These are phyloP conservation scores for Eutrema yunnanense DNA, from an alignment of 345 rosid species.

Conservation along the genomic window DNA sequence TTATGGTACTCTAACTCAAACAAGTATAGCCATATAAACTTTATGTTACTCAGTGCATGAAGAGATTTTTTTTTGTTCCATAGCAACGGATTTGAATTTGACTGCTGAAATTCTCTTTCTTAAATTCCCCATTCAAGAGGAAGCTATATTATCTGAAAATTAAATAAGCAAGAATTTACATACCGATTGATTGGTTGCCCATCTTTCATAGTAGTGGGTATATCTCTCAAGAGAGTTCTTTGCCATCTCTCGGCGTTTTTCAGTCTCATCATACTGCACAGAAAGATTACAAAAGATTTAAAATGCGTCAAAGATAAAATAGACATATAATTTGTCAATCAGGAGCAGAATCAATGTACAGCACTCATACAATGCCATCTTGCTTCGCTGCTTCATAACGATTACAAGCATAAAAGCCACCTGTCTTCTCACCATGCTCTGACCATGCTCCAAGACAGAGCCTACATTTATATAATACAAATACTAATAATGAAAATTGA, in stretches of 20 bases:
- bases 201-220: constrained; percentile 85
- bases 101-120: background rate
- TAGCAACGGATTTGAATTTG: background rate
- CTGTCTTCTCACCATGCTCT: constrained; percentile 77
- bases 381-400: constrained; percentile 82
- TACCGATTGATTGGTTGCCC: constrained; percentile 90
- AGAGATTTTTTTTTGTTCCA: background rate
- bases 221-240: constrained; percentile 82
- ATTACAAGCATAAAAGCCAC: constrained; percentile 75
- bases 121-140: background rate
- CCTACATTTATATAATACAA: constrained; percentile 40
- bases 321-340: background rate
- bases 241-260: constrained; percentile 88
- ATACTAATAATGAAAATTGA: background rate
- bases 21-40: background rate
- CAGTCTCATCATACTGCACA: constrained; percentile 66
- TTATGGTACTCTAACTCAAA: background rate
- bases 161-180: background rate
- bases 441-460: constrained; percentile 76
- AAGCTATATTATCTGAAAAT: background rate
- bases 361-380: constrained; percentile 66
- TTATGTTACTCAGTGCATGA: background rate
- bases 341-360: background rate
- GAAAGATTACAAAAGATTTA: background rate
- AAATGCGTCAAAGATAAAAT: background rate